Evolutionary conservation across 805 yeast genomes (phyloP).

Genomic region (Teunomyces aglyptinius): DNA sequence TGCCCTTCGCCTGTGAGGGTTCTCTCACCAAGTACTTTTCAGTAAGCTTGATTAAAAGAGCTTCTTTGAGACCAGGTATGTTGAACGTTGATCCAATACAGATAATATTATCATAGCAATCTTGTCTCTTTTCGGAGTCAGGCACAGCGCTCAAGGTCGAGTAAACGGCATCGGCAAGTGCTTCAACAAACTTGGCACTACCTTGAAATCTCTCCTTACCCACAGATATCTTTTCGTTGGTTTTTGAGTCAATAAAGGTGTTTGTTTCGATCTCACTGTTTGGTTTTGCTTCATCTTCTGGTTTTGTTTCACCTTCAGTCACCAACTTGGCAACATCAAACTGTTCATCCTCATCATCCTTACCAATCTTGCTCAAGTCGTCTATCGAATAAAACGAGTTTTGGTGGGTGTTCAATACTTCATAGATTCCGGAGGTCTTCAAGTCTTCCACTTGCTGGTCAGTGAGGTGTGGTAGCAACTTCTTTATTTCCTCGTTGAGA

Average conservation of each 20-base stretch:
- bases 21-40: conserved; percentile 51
- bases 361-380: conserved; percentile 32
- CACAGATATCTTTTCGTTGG: conserved; percentile 57
- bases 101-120: conserved; percentile 79
- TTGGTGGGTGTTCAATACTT: conserved; percentile 70
- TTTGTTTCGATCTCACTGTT: conserved; percentile 77
- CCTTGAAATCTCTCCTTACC: conserved; percentile 93
- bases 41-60: conserved; percentile 56
- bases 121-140: conserved; percentile 71
- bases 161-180: conserved; percentile 54
- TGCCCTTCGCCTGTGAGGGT: conserved; percentile 25
- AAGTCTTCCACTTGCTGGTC: conserved; percentile 65
- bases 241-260: conserved; percentile 57
- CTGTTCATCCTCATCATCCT: conserved; percentile 54
- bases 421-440: conserved; percentile 73
- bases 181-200: conserved; percentile 54
- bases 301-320: conserved; percentile 58
- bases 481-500: conserved; percentile 55
- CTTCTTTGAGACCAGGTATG: conserved; percentile 75
- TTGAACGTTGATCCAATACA: conserved; percentile 75
- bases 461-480: conserved; percentile 57
- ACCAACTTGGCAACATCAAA: conserved; percentile 89
- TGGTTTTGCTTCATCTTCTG: conserved; percentile 37
- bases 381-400: conserved; percentile 61
- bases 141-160: conserved; percentile 54